Evolutionary conservation across 768 basidiomycete genomes (phyloP).

Genomic region (Termitomyces sp.): DNA sequence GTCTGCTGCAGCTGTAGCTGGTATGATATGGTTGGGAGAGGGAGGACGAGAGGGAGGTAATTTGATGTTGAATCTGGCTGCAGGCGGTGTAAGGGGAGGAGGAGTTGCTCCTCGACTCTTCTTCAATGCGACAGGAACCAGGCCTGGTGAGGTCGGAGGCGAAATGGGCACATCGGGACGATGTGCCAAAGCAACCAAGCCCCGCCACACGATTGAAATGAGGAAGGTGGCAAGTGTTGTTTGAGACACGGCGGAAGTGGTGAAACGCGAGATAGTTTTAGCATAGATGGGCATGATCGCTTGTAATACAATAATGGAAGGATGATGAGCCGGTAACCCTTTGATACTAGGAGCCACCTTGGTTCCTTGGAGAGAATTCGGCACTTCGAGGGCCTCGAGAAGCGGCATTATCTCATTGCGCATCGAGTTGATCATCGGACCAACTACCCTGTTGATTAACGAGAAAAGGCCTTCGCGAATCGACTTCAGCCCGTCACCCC

Average conservation of each 20-base stretch:
- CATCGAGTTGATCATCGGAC: conserved; percentile 57
- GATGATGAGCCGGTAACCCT: conserved; percentile 36
- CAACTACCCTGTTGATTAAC: conserved; percentile 57
- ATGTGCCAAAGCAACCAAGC: conserved; percentile 63
- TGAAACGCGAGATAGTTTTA: conserved; percentile 51
- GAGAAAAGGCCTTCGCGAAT: conserved; percentile 70
- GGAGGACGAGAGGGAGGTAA: conserved; percentile 64
- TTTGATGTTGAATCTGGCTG: conserved; percentile 60
- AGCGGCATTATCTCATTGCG: conserved; percentile 56
- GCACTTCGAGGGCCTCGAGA: conserved; percentile 55
- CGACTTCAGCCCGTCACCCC: conserved; percentile 63
- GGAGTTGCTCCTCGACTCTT: conserved; percentile 40
- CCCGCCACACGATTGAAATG: conserved; percentile 71
- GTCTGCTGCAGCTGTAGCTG: conserved; percentile 48
- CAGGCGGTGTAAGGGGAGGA: conserved; percentile 51
- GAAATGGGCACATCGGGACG: conserved; percentile 38
- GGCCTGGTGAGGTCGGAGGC: conserved; percentile 33
- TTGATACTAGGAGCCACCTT: conserved; percentile 28
- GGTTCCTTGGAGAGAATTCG: conserved; percentile 21
- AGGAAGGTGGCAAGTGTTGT: conserved; percentile 61
- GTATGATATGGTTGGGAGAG: conserved; percentile 32
- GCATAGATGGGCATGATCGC: conserved; percentile 57
- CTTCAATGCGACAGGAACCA: conserved; percentile 26
- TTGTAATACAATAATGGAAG: conserved; percentile 56
- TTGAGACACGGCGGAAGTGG: conserved; percentile 48